Conservation (phyloP, 306 rosid species). For the Prosopis cineraria region DNA sequence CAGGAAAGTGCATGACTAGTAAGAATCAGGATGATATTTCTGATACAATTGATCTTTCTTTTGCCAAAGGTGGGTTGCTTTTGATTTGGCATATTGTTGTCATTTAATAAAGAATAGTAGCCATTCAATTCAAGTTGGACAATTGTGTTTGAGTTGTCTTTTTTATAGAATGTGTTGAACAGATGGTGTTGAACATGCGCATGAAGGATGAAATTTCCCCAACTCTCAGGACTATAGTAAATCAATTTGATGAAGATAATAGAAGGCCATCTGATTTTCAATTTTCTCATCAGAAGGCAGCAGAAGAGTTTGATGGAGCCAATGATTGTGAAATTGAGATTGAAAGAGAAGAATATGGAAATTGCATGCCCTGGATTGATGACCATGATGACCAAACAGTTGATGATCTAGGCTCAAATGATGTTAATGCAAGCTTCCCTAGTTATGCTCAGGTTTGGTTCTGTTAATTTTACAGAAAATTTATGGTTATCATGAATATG, state of each 20-base stretch:
- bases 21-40: conserved; percentile 59
- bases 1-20: conserved; percentile 59
- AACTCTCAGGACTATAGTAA: conserved; percentile 67
- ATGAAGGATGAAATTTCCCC: conserved; percentile 88
- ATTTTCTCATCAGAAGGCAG: conserved; percentile 41
- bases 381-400: conserved; percentile 61
- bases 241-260: conserved; percentile 78
- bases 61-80: conserved; percentile 72
- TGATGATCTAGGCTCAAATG: conserved; percentile 55
- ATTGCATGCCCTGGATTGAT: conserved; percentile 58
- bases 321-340: conserved; percentile 48
- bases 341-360: conserved; percentile 54
- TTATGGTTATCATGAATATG: conserved; percentile 17
- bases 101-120: conserved; percentile 29
- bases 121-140: conserved; percentile 28
- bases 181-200: conserved; percentile 67
- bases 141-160: conserved; percentile 14
- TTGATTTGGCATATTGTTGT: conserved; percentile 33
- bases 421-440: conserved; percentile 63
- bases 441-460: conserved; percentile 67
- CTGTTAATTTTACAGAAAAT: conserved; percentile 6
- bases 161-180: conserved; percentile 70
- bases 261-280: conserved; percentile 65
- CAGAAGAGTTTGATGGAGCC: conserved; percentile 46
- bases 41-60: conserved; percentile 78